Evolutionary conservation across 192 early-diverging fungal genomes (phyloP).

Genomic region (Backusella luteola): DNA sequence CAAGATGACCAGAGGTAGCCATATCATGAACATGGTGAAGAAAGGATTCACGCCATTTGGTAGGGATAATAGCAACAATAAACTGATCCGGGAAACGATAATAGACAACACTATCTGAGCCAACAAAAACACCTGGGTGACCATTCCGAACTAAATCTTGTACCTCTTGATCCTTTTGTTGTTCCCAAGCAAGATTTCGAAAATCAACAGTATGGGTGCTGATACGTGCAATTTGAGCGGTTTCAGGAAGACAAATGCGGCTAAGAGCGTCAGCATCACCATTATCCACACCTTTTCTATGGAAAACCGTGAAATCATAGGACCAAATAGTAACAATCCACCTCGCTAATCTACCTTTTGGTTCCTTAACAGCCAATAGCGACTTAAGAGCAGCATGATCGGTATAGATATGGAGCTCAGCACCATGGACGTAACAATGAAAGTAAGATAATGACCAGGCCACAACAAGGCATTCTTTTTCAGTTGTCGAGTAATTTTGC

Average conservation of each 20-base stretch:
- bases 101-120: too few species aligned
- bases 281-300: neutral
- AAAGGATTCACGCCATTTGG: too few species aligned
- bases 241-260: neutral
- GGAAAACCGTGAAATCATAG: neutral
- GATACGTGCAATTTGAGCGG: too few species aligned
- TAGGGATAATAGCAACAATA: too few species aligned
- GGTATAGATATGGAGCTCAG: constrained; percentile 15
- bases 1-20: too few species aligned
- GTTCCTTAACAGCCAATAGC: constrained; percentile 17
- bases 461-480: constrained; percentile 40
- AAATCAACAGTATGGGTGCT: too few species aligned
- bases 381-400: constrained; percentile 38
- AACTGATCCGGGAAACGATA: too few species aligned
- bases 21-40: too few species aligned
- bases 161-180: too few species aligned
- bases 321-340: constrained; percentile 20
- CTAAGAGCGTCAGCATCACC: constrained; percentile 1
- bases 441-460: constrained; percentile 21
- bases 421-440: constrained; percentile 28
- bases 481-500: constrained; percentile 32
- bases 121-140: too few species aligned
- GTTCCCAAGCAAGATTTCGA: too few species aligned
- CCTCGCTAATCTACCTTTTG: constrained; percentile 34
- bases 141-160: too few species aligned